Evolutionary conservation across 345 rosid genomes (phyloP), one percentile per base, ranked within the genome.

Genomic region (Lepidium didymum): DNA sequence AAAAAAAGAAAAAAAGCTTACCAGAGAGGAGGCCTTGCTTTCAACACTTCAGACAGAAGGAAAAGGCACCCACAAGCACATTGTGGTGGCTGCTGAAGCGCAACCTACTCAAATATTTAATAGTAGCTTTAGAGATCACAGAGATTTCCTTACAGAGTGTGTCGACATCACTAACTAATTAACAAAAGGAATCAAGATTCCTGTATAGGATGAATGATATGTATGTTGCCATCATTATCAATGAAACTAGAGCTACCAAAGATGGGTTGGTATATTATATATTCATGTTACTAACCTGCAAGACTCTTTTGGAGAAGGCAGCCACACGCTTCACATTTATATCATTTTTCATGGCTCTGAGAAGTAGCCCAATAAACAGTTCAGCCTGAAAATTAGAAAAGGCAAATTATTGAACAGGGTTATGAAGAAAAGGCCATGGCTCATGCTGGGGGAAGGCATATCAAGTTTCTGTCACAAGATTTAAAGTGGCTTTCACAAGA

Each of bases 51-150:
- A 14, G 99, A 94, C 25, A 94, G 81, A 64, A 89, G 92, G 81
- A 94, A 91, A 54, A 94, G 88, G 80, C 84, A 94, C 64, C 96
- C 99, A 64, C 99, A 91, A 25, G 99, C 87, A 82, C 81, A 86
- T 45, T 91, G 93, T 52, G 99, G 90, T 34, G 97, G 97, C 81
- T 86, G 97, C 72, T 89, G 99, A 62, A 94, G 87, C 13, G 92
- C 91, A 68, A 91, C 93, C 99, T 94, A 83, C 42, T 68, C 69
- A 77, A 75, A 61, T 21, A 73, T 62, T 56, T 44, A 56, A 67
- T 33, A 35, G 15, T 61, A 12, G 14, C 68, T 46, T 56, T 14
- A 69, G 55, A 19, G 64, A 75, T 29, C 56, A 53, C 5, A 31
- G 8, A 10, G 12, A 15, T 6, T 13, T 41, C 2, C 4, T 13